Percentiles rank a stretch among this genome's conserved stretches.
phyloP scores from a whole-genome alignment of 2,329 filamentous ascomycete genomes.

The Penicillium occitanis region DNA sequence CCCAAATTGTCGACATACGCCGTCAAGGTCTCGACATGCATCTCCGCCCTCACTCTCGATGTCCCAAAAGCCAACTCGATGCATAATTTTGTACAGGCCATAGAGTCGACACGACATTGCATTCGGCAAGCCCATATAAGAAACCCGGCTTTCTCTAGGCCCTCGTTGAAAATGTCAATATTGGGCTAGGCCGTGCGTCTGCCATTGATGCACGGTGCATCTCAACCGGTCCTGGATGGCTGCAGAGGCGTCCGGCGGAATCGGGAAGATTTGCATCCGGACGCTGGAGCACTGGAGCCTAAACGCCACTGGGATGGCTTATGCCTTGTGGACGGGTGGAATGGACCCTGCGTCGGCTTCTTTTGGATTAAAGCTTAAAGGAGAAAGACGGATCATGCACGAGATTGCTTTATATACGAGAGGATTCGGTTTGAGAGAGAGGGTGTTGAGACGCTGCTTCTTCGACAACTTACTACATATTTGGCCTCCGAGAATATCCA shows the following conservation, averaged over 20 bases:
- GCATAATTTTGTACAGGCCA: not conserved
- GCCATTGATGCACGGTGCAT: conserved; percentile 2
- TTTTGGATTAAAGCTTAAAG: not conserved
- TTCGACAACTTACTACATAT: not conserved
- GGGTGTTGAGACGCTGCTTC: not conserved
- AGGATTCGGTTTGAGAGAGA: not conserved
- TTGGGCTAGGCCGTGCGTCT: not conserved
- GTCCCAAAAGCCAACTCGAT: not conserved
- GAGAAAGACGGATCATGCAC: not conserved
- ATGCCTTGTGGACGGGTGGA: not conserved
- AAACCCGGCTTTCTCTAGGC: not conserved
- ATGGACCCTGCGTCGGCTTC: not conserved
- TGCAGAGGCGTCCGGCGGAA: conserved; percentile 8
- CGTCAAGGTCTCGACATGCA: not conserved
- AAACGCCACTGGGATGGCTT: not conserved
- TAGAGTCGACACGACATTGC: not conserved
- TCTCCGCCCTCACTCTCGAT: not conserved
- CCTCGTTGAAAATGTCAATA: not conserved
- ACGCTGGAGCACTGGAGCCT: not conserved
- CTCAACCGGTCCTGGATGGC: not conserved
- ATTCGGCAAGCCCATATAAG: not conserved
- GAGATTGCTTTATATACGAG: not conserved
- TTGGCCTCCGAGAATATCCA: not conserved
- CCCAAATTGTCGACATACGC: not conserved
- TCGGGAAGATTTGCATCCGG: not conserved